A percentile compares a stretch with the other conserved stretches of the same genome.
Conservation (phyloP, 768 basidiomycete species). For the Kwoniella sp. region DNA sequence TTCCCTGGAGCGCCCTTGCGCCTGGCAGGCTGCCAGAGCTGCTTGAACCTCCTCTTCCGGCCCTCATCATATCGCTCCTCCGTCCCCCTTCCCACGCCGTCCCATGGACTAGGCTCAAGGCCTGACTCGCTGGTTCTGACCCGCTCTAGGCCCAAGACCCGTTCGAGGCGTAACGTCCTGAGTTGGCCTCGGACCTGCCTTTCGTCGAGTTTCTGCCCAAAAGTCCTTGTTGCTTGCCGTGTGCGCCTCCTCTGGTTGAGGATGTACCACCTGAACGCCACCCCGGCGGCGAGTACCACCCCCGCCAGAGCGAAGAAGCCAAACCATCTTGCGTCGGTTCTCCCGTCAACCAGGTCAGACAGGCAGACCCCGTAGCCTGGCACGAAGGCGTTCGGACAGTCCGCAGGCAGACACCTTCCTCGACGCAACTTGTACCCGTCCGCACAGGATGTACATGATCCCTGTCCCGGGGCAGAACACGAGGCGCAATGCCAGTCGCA, state of each 20-base stretch:
- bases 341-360: constrained; percentile 16
- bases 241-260: constrained; percentile 26
- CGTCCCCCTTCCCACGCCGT: neutral
- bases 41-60: constrained; percentile 10
- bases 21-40: constrained; percentile 12
- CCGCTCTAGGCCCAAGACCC: constrained; percentile 26
- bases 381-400: no score
- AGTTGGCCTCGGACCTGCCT: constrained; percentile 14
- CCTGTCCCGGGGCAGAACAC: constrained; percentile 20
- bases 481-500: constrained; percentile 36
- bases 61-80: constrained; percentile 6
- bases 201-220: constrained; percentile 33
- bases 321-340: constrained; percentile 5
- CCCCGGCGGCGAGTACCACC: constrained; percentile 10
- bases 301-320: constrained; percentile 23
- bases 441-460: constrained; percentile 37
- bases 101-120: neutral
- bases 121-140: neutral
- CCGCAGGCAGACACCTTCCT: no score
- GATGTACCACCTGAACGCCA: constrained; percentile 29
- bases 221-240: constrained; percentile 29
- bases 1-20: no score
- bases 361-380: no score
- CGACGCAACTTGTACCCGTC: no score
- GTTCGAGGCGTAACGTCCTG: constrained; percentile 19